Evolutionary conservation across 805 yeast genomes (phyloP).

Genomic region (Starmerella apicola): DNA sequence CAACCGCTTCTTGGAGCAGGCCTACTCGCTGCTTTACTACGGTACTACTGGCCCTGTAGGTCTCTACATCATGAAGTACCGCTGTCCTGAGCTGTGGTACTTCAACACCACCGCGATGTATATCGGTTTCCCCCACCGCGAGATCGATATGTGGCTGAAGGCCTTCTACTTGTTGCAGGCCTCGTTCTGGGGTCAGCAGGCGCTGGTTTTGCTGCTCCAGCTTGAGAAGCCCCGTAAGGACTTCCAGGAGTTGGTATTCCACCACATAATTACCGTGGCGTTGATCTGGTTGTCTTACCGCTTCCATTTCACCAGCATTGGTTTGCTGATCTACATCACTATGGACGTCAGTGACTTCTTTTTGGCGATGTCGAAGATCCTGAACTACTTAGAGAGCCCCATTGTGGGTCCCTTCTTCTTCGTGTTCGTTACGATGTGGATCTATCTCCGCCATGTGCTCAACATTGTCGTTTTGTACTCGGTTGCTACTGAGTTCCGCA

Average conservation of each 20-base stretch:
- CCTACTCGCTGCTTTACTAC: conserved; percentile 71
- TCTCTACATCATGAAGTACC: conserved; percentile 68
- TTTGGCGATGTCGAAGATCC: conserved; percentile 69
- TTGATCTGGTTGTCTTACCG: conserved; percentile 78
- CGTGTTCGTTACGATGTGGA: conserved; percentile 64
- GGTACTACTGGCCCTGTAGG: conserved; percentile 78
- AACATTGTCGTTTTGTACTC: conserved; percentile 56
- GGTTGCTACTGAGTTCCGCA: conserved; percentile 61
- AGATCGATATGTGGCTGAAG: conserved; percentile 60
- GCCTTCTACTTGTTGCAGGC: conserved; percentile 83
- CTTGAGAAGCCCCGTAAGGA: conserved; percentile 94
- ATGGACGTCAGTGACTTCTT: conserved; percentile 95
- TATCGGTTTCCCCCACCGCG: conserved; percentile 66
- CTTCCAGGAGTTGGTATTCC: conserved; percentile 78
- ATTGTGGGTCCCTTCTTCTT: conserved; percentile 53
- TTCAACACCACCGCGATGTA: conserved; percentile 79
- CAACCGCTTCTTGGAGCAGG: conserved; percentile 84
- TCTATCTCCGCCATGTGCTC: conserved; percentile 77
- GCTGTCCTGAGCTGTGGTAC: conserved; percentile 63
- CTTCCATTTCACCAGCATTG: conserved; percentile 95
- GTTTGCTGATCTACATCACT: conserved; percentile 76
- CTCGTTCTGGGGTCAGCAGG: conserved; percentile 95
- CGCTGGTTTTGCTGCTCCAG: conserved; percentile 66
- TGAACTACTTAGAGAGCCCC: conserved; percentile 67
- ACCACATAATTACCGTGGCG: conserved; percentile 82